Base-by-base conservation (phyloP, 75 land plant genomes). In the Ceratopteris richardii region DNA sequence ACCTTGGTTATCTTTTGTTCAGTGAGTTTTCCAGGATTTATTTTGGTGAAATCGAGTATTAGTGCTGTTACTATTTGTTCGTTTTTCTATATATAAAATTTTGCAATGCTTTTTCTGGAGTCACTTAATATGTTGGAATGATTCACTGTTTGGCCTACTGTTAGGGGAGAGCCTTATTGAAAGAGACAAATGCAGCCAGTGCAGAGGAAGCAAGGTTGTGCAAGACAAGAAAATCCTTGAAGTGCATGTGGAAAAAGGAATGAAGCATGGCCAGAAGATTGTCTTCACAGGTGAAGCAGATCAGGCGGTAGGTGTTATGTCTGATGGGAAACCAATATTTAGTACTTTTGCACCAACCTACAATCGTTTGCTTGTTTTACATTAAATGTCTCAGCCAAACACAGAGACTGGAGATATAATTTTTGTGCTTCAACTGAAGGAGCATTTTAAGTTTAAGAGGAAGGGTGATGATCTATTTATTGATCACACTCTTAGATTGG, bases 401-500 rank as follows among this genome's bases (percentile, higher is more conserved):
- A 67, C 71, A 1, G 31, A 69, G 5, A 67, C 71, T 37, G 65
- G 76, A 19, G 76, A 71, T 37, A 65, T 71, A 19, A 29, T 71
- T 18, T 65, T 71, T 44, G 74, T 72, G 13, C 27, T 72, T 11
- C 70, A 72, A 65, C 40, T 29, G 23, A 72, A 72, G 40, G 74
- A 72, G 17, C 74, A 72, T 52, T 33, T 63, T 7, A 72, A 72
- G 57, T 72, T 72, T 56, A 72, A 72, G 61, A 64, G 74, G 41
- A 72, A 72, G 57, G 69, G 69, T 48, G 74, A 72, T 54, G 74
- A 72, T 60, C 62, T 72, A 24, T 72, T 57, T 27, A 6, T 39
- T n/a, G 74, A 72, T 12, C 74, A 72, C 57, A 40, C 47, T 13
- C 47, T 72, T 0, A 28, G 24, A 14, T 52, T 72, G 42, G 46